These are phyloP conservation scores for Suillus decipiens DNA, from an alignment of 768 basidiomycete genomes.

Conservation along the genomic window DNA sequence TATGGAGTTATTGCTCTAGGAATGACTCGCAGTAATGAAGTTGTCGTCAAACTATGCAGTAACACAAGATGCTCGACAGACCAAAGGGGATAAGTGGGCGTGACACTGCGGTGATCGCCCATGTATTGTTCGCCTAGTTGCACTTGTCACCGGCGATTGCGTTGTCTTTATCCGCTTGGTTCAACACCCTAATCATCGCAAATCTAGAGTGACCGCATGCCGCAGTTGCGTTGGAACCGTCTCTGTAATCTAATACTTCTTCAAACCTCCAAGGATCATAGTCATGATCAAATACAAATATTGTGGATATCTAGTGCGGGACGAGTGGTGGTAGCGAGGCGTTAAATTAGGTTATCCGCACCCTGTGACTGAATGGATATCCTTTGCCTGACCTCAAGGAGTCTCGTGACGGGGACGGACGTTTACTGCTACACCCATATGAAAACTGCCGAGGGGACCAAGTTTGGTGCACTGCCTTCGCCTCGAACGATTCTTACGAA, in stretches of 20 bases:
- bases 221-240: not conserved
- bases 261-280: not conserved
- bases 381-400: not conserved
- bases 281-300: not conserved
- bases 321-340: not conserved
- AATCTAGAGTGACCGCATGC: not conserved
- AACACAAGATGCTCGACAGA: too few species aligned
- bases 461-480: not conserved
- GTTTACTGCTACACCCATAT: not conserved
- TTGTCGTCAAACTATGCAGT: too few species aligned
- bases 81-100: too few species aligned
- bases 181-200: not conserved
- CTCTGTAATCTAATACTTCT: not conserved
- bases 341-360: not conserved
- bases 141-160: not conserved
- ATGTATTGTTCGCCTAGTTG: too few species aligned
- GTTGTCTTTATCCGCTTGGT: not conserved
- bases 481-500: not conserved
- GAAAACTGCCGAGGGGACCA: not conserved
- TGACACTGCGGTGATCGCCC: too few species aligned
- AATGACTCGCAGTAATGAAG: too few species aligned
- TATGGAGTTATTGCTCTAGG: too few species aligned
- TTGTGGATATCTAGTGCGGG: not conserved
- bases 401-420: not conserved
- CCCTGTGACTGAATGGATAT: not conserved